These are phyloP conservation scores for Coemansia sp. DNA, from an alignment of 192 early-diverging fungal genomes.

Conservation along the genomic window DNA sequence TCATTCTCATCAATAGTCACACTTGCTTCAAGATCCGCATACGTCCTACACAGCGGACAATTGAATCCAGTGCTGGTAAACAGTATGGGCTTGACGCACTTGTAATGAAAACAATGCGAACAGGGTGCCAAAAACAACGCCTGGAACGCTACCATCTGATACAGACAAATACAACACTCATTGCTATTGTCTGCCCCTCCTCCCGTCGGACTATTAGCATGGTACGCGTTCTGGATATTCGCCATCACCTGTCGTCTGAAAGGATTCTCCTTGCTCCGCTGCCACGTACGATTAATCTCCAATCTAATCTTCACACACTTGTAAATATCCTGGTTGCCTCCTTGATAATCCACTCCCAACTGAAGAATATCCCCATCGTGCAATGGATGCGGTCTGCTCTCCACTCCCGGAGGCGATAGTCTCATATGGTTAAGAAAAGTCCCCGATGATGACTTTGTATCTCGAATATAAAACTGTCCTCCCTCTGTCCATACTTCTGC, in stretches of 20 bases:
- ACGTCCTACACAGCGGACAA: slow-evolving; percentile 89
- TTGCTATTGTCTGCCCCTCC: slow-evolving; percentile 30
- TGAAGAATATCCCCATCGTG: slow-evolving; percentile 93
- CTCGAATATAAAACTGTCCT: slow-evolving; percentile 87
- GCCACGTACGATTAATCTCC: slow-evolving; percentile 71
- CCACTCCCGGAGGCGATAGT: slow-evolving; percentile 81
- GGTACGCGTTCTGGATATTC: slow-evolving; percentile 53
- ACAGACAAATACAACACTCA: slow-evolving; percentile 92
- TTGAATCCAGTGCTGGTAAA: slow-evolving; percentile 71
- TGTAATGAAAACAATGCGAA: slow-evolving; percentile 92
- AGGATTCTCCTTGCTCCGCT: slow-evolving; percentile 62
- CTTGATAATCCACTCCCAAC: slow-evolving; percentile 96
- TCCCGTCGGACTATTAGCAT: slow-evolving; percentile 17
- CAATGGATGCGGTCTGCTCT: slow-evolving; percentile 76
- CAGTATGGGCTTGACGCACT: slow-evolving; percentile 84
- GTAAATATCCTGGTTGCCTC: slow-evolving; percentile 87
- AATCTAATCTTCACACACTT: slow-evolving; percentile 88
- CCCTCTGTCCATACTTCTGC: slow-evolving; percentile 89
- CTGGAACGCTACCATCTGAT: slow-evolving; percentile 81
- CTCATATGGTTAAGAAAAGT: slow-evolving; percentile 96
- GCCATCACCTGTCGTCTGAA: slow-evolving; percentile 58
- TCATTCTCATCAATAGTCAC: slow-evolving; percentile 59
- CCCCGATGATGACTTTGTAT: slow-evolving; percentile 95
- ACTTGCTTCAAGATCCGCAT: slow-evolving; percentile 83
- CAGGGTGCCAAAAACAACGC: slow-evolving; percentile 91